These are phyloP conservation scores for Harringtonia aguacate DNA, from an alignment of 2,329 filamentous ascomycete genomes.

Conservation along the genomic window DNA sequence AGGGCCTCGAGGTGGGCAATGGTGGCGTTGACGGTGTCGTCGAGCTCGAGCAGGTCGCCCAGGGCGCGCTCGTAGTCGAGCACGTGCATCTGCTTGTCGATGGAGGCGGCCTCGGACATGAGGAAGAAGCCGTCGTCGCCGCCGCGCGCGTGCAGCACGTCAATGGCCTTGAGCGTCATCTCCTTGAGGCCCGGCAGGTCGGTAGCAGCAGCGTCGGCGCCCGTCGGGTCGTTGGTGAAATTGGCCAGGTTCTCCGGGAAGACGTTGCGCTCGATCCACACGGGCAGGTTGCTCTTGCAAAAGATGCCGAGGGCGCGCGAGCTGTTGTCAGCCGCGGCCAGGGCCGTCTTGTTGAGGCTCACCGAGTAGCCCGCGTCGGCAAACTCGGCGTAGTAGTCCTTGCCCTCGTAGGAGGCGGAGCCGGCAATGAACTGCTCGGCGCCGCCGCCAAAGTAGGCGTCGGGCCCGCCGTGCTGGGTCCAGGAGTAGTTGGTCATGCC, in stretches of 20 bases:
- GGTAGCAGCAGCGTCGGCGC: slow-evolving; percentile 49
- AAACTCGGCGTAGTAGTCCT: slow-evolving; percentile 74
- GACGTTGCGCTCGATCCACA: slow-evolving; percentile 80
- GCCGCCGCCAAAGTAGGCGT: slow-evolving; percentile 74
- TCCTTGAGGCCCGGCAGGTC: slow-evolving; percentile 79
- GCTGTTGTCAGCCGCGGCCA: slow-evolving; percentile 44
- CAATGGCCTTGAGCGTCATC: slow-evolving; percentile 80
- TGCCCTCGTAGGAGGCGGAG: slow-evolving; percentile 52
- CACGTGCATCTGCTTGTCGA: slow-evolving; percentile 84
- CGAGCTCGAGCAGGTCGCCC: slow-evolving; percentile 74
- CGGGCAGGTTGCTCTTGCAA: slow-evolving; percentile 61
- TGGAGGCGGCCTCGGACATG: slow-evolving; percentile 76
- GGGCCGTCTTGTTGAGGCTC: slow-evolving; percentile 62
- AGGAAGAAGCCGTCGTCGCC: slow-evolving; percentile 71
- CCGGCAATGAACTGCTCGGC: slow-evolving; percentile 69
- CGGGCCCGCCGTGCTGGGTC: slow-evolving; percentile 63
- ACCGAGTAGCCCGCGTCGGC: slow-evolving; percentile 61
- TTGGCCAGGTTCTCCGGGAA: slow-evolving; percentile 59
- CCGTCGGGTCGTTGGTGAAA: slow-evolving; percentile 59
- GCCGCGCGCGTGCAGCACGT: slow-evolving; percentile 59
- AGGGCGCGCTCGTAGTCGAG: slow-evolving; percentile 81
- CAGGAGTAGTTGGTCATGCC: slow-evolving; percentile 73
- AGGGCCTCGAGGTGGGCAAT: slow-evolving; percentile 57
- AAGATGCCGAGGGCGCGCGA: slow-evolving; percentile 69
- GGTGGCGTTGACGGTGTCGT: slow-evolving; percentile 71